Percentiles rank a stretch among this genome's conserved stretches.
Conservation (phyloP, 495 filamentous ascomycete species). For the Penicillium steckii region DNA sequence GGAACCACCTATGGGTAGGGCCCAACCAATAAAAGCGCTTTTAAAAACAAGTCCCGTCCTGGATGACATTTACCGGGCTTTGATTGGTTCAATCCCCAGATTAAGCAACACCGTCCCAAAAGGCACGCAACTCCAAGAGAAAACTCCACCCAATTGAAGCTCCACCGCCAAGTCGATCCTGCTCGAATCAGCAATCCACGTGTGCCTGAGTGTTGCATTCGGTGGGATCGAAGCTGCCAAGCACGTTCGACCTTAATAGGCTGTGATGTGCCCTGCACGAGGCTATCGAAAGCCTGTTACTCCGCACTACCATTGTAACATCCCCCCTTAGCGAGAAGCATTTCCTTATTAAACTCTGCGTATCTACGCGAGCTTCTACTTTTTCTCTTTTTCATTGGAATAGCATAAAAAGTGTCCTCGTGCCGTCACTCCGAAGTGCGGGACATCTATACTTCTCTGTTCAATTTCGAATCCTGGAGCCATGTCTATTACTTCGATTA, state of each 20-base stretch:
- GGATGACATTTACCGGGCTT: conserved; percentile 1
- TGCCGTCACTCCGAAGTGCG: no score
- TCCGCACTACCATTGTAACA: conserved; percentile 11
- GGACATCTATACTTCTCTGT: no score
- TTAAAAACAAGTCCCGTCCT: background rate
- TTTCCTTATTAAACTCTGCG: background rate
- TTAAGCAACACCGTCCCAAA: conserved; percentile 15
- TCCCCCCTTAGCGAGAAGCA: conserved; percentile 12
- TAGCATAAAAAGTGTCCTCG: no score
- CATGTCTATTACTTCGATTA: conserved; percentile 41
- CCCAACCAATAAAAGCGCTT: background rate
- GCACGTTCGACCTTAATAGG: conserved; percentile 43
- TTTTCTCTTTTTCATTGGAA: background rate
- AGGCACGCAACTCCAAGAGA: no score
- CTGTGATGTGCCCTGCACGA: conserved; percentile 12
- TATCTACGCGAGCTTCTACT: background rate
- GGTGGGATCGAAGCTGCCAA: conserved; percentile 12
- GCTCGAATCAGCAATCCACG: conserved; percentile 37
- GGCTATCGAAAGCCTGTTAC: no score
- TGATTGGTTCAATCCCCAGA: conserved; percentile 13
- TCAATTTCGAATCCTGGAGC: no score
- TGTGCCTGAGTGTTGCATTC: conserved; percentile 31
- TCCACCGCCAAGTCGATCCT: conserved; percentile 10
- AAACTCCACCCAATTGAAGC: background rate
- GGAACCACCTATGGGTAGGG: background rate